These are phyloP conservation scores for Phytophthora tubulina DNA, from an alignment of 352 stramenopile species.

Conservation along the genomic window DNA sequence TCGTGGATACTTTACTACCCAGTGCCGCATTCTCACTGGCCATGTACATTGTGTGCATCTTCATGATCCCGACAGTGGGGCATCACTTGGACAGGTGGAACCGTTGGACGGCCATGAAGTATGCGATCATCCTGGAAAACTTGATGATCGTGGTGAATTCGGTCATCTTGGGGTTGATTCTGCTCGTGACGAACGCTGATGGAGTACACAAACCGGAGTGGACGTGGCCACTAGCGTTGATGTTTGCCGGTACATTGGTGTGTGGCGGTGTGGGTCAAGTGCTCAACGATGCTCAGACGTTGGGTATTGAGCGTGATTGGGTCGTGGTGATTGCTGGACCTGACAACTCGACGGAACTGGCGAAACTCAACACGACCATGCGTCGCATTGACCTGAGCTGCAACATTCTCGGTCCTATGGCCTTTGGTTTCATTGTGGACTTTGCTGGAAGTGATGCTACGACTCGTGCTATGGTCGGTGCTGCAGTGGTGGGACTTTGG, in stretches of 20 bases:
- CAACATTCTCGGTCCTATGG: constrained; percentile 79
- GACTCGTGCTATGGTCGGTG: constrained; percentile 70
- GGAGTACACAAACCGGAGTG: constrained; percentile 65
- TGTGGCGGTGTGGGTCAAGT: constrained; percentile 79
- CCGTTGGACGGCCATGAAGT: constrained; percentile 76
- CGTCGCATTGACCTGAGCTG: constrained; percentile 85
- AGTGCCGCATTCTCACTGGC: constrained; percentile 77
- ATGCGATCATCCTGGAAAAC: constrained; percentile 82
- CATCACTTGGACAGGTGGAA: constrained; percentile 70
- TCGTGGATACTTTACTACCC: constrained; percentile 81
- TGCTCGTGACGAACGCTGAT: constrained; percentile 71
- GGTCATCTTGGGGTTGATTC: constrained; percentile 64
- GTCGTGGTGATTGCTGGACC: constrained; percentile 80
- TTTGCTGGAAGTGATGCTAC: constrained; percentile 72
- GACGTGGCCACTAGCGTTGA: constrained; percentile 51
- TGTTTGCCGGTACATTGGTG: constrained; percentile 67
- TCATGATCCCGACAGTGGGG: constrained; percentile 75
- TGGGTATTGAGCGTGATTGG: constrained; percentile 89
- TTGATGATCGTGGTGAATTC: constrained; percentile 78
- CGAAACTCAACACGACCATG: constrained; percentile 80
- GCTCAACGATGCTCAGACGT: constrained; percentile 78
- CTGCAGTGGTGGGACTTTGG: constrained; percentile 75
- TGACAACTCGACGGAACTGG: constrained; percentile 59
- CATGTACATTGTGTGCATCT: constrained; percentile 81
- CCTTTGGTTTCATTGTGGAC: constrained; percentile 85